Percentiles rank a stretch among this genome's conserved stretches.
These are phyloP conservation scores for Dysphania ambrosioides DNA, from an alignment of 148 eudicot species.

Conservation along the genomic window DNA sequence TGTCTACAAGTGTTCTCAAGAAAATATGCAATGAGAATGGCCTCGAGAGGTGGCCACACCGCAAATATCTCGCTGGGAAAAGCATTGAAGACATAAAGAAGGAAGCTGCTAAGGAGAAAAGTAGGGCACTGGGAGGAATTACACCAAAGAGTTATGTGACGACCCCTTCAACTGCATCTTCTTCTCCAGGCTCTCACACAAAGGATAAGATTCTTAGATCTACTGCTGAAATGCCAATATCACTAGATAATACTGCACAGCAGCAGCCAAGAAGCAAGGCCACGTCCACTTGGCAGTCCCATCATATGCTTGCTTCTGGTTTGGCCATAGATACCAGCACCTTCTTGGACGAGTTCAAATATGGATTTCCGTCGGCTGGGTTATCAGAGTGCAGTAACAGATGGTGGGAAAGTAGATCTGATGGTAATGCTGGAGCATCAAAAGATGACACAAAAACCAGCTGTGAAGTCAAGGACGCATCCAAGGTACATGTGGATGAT, in stretches of 20 bases:
- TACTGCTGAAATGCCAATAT: conserved; percentile 30
- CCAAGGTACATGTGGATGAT: conserved; percentile 25
- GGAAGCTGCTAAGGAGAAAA: conserved; percentile 44
- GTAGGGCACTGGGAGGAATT: conserved; percentile 29
- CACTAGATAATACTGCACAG: conserved; percentile 19
- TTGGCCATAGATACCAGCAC: conserved; percentile 25
- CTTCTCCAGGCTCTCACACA: conserved; percentile 23
- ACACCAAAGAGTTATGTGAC: conserved; percentile 29
- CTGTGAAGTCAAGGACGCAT: conserved; percentile 20
- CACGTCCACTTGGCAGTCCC: conserved; percentile 26
- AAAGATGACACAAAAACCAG: conserved; percentile 20
- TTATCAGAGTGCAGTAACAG: conserved; percentile 36
- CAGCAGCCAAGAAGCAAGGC: conserved; percentile 41
- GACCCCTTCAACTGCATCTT: conserved; percentile 12
- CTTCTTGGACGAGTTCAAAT: conserved; percentile 52
- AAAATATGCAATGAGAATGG: conserved; percentile 59
- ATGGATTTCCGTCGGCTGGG: conserved; percentile 66
- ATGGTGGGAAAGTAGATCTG: conserved; percentile 59
- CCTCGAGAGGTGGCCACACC: conserved; percentile 63
- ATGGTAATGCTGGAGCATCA: conserved; percentile 13
- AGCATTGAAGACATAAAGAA: conserved; percentile 54
- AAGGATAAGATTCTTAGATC: conserved; percentile 29
- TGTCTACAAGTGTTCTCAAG: conserved; percentile 41
- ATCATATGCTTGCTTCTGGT: conserved; percentile 25
- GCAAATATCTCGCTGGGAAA: conserved; percentile 53